These are phyloP conservation scores for Globisporangium radiosum DNA, from an alignment of 352 stramenopile genomes.

Conservation along the genomic window DNA sequence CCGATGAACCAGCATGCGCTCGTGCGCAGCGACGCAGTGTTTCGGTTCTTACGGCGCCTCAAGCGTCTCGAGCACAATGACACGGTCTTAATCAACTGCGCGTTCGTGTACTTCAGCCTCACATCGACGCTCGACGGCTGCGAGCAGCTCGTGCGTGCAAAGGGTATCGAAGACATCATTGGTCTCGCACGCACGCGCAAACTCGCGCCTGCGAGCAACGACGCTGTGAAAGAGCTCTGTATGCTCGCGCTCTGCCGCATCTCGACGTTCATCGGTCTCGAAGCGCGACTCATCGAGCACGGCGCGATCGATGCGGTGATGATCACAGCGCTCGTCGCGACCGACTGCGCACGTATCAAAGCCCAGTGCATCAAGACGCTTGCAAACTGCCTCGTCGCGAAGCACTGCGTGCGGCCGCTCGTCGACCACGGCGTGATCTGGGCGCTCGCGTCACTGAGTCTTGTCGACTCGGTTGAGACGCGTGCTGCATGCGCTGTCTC, in stretches of 20 bases:
- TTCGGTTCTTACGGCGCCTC: conserved; percentile 46
- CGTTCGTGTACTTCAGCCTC: conserved; percentile 61
- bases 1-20: conserved; percentile 48
- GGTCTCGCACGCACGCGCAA: conserved; percentile 42
- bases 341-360: conserved; percentile 58
- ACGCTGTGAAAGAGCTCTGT: conserved; percentile 59
- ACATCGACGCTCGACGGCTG: conserved; percentile 60
- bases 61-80: conserved; percentile 32
- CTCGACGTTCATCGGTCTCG: conserved; percentile 54
- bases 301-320: conserved; percentile 64
- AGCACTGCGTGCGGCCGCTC: conserved; percentile 54
- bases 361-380: conserved; percentile 65
- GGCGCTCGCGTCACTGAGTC: conserved; percentile 61
- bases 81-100: conserved; percentile 61
- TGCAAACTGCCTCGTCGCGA: conserved; percentile 67
- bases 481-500: conserved; percentile 56
- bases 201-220: conserved; percentile 25
- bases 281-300: conserved; percentile 62
- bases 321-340: conserved; percentile 67
- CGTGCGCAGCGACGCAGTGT: conserved; percentile 48
- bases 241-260: conserved; percentile 65
- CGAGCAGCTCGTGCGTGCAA: conserved; percentile 66
- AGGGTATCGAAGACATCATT: conserved; percentile 65
- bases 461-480: conserved; percentile 46
- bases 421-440: conserved; percentile 75